Base-by-base conservation (phyloP, 75 land plant genomes). In the Ceratopteris richardii region DNA sequence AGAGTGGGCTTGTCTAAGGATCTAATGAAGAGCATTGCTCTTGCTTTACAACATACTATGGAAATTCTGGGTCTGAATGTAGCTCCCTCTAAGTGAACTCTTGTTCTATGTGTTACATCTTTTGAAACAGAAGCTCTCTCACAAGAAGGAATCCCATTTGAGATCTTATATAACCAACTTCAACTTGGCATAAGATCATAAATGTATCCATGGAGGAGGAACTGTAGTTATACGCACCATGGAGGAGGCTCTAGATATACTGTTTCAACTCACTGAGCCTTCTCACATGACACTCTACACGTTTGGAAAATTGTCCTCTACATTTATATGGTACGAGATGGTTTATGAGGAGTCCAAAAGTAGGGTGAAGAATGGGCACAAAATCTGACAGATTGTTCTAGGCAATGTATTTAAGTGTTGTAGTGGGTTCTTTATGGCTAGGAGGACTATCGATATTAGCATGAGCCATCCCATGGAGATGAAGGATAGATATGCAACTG, bases 271-370 rank as follows among this genome's bases (percentile, higher is more conserved):
- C 33, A 37, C 64, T 9, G 86, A 83, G 66, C 76, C 86, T n/a
- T 41, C 86, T 22, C 47, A 67, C 61, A 83, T 83, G 82, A 76
- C 82, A 24, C 79, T 82, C 0, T 78, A 82, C 47, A 61, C 78
- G 46, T 82, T 74, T 42, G 85, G 85, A 1, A 82, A 82, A 61
- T 76, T 76, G 46, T 76, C 78, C 9, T 40, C 74, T 33, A 71
- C 77, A 29, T 66, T 70, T 2, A 40, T 76, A 12, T 83, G 86
- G 82, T 79, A 79, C 50, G 77, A 72, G 20, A 36, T 79, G 11
- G 78, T 65, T 0, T 82, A 82, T 74, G 70, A 68, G 74, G 85
- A 78, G 58, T 81, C 78, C 0, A 79, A 76, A 67, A 62, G 47
- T 65, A 54, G 82, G 62, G 64, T 83, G 31, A 75, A 67, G 47